A percentile compares a stretch with the other conserved stretches of the same genome.
Evolutionary conservation across 257 asterid species (phyloP).

Genomic region (Galeopsis tetrahit): DNA sequence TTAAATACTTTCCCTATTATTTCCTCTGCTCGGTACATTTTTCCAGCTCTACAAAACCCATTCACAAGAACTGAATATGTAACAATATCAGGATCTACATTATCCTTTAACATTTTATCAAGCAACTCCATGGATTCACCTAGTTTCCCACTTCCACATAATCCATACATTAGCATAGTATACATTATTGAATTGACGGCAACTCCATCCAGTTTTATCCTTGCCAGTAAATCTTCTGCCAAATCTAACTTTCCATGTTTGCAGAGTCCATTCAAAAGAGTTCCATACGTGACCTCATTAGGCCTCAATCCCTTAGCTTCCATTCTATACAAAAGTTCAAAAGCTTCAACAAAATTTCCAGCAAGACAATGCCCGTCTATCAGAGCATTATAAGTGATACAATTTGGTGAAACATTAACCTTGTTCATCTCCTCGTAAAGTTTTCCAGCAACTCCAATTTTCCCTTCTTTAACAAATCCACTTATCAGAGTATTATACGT

Average conservation of each 20-base stretch:
- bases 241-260: slow-evolving; percentile 65
- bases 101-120: slow-evolving; percentile 54
- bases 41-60: slow-evolving; percentile 78
- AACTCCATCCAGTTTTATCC: slow-evolving; percentile 57
- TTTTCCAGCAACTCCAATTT: slow-evolving; percentile 62
- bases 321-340: slow-evolving; percentile 64
- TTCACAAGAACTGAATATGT: slow-evolving; percentile 81
- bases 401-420: slow-evolving; percentile 60
- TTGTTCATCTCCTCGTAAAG: slow-evolving; percentile 71
- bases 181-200: slow-evolving; percentile 52
- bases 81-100: slow-evolving; percentile 62
- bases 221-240: slow-evolving; percentile 56
- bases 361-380: slow-evolving; percentile 74
- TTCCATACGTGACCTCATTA: slow-evolving; percentile 75
- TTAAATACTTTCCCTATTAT: slow-evolving; percentile 62
- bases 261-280: slow-evolving; percentile 81
- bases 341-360: slow-evolving; percentile 68
- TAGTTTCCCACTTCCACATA: slow-evolving; percentile 59
- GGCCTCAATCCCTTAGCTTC: slow-evolving; percentile 60
- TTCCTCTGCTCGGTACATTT: slow-evolving; percentile 56
- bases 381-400: slow-evolving; percentile 71
- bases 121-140: slow-evolving; percentile 54
- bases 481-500: slow-evolving; percentile 82
- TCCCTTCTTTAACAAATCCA: slow-evolving; percentile 88
- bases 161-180: slow-evolving; percentile 71